Base-by-base conservation (phyloP, 768 basidiomycete genomes). In the Mycena vulgaris region DNA sequence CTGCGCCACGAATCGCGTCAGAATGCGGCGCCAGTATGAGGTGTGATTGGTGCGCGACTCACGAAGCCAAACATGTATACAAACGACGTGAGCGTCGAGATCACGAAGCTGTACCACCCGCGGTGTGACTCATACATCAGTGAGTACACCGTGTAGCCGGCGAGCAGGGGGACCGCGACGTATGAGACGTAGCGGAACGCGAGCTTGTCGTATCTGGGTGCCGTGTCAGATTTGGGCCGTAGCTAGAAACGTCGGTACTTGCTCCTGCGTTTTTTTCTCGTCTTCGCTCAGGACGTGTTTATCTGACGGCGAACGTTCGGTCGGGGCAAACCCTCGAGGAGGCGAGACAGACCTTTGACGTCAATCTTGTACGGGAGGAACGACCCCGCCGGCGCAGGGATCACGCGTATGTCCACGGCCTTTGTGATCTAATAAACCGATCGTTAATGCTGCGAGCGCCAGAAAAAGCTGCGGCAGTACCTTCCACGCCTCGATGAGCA, bases 31-130 rank as follows among this genome's bases (percentile, higher is more conserved):
- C 19, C 21, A n/a, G n/a, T 45, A 45, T 45, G 47, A 58, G 31
- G 59, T 21, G 35, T 48, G 21, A 49, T 27, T n/a, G n/a, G n/a
- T n/a, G n/a, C n/a, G 13, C 21, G 28, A 90, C 96, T 87, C 75
- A 98, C 96, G 81, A 99, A 99, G 69, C 97, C 98, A 80, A 99
- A 98, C 92, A 96, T 95, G 77, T 96, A 95, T 42, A 96, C 94
- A 80, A 95, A 96, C 31, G 93, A 95, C 35, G 96, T 97, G 62
- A 97, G 86, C 2, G 97, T 98, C 48, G 95, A 92, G 67, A 99
- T 95, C 62, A 95, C 86, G 80, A 98, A 99, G 74, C 94, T 95
- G 81, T 99, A 99, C 97, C 97, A 99, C 63, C 95, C 93, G 73
- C 90, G 89, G 81, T 98, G 96, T 0, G 92, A 92, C 76, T 95